Percentiles rank a stretch among this genome's conserved stretches.
phyloP scores from a whole-genome alignment of 2,329 filamentous ascomycete genomes.

The Claviceps capensis region DNA sequence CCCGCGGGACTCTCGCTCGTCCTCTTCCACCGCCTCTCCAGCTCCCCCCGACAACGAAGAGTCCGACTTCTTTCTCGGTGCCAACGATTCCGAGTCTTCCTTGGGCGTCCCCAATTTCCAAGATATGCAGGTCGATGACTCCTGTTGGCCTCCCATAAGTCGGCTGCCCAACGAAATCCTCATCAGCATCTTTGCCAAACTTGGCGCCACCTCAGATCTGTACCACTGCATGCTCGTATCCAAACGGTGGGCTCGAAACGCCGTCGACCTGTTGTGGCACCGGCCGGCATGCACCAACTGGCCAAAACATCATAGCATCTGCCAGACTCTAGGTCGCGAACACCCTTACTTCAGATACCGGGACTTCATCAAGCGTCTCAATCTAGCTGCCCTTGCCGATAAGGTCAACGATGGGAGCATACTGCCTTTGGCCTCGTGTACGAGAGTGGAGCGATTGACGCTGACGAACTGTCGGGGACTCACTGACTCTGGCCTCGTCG shows the following conservation, averaged over 20 bases:
- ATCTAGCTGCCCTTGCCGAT: constrained; percentile 65
- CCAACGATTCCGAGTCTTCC: constrained; percentile 89
- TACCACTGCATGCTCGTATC: constrained; percentile 88
- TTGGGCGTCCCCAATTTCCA: constrained; percentile 67
- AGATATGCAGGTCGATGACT: constrained; percentile 57
- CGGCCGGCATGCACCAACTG: constrained; percentile 82
- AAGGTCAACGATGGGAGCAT: constrained; percentile 82
- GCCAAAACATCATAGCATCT: constrained; percentile 68
- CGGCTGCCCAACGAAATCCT: constrained; percentile 87
- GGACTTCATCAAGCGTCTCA: constrained; percentile 82
- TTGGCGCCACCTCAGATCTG: constrained; percentile 63
- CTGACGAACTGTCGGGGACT: constrained; percentile 78
- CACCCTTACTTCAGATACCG: constrained; percentile 80
- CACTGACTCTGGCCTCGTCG: constrained; percentile 70
- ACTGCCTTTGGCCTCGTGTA: constrained; percentile 67
- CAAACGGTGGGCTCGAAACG: constrained; percentile 82
- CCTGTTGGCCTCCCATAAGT: constrained; percentile 65
- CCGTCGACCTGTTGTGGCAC: constrained; percentile 90
- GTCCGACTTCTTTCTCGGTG: constrained; percentile 79
- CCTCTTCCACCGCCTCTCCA: constrained; percentile 62
- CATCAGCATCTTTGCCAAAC: constrained; percentile 80
- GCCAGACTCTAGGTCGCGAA: constrained; percentile 56
- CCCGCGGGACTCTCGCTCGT: constrained; percentile 41
- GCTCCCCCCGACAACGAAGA: constrained; percentile 72
- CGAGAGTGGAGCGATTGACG: constrained; percentile 81